phyloP scores from a whole-genome alignment of 202 grass and related monocot genomes.

The Cymbopogon flexuosus region DNA sequence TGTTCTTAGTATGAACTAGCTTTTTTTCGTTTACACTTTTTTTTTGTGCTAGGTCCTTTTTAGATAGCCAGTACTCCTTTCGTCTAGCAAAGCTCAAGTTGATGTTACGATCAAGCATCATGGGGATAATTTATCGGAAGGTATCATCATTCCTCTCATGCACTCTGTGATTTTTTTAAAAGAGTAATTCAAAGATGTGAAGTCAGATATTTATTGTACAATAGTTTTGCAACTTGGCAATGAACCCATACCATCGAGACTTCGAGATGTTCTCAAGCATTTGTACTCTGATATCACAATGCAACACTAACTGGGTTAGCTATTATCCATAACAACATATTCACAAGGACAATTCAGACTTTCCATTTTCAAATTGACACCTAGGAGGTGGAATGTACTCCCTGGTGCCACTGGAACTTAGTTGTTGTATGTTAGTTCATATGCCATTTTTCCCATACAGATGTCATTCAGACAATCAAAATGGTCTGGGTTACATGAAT shows the following conservation, averaged over 20 bases:
- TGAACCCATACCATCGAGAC: not conserved
- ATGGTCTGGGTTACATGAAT: not conserved
- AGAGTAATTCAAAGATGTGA: conserved; percentile 1
- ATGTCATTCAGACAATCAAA: not conserved
- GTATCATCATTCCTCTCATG: conserved; percentile 34
- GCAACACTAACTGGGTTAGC: not conserved
- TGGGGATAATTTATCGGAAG: conserved; percentile 80
- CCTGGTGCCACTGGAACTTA: not conserved
- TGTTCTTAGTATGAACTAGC: not conserved
- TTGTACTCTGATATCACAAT: not conserved
- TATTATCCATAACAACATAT: conserved; percentile 3
- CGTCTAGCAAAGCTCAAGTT: conserved; percentile 83
- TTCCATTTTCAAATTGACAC: not conserved
- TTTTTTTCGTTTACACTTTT: not conserved
- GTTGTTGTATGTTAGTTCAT: not conserved
- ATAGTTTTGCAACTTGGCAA: not conserved
- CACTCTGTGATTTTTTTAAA: not conserved
- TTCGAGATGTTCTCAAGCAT: not conserved
- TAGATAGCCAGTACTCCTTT: conserved; percentile 89
- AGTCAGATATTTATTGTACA: not conserved
- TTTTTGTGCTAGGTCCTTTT: conserved; percentile 55
- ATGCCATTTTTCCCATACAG: not conserved
- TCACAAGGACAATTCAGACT: not conserved
- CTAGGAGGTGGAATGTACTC: not conserved
- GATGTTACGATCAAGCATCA: conserved; percentile 87